phyloP scores from a whole-genome alignment of 1,139 yeast species.

The Arxiozyma slooffiae region DNA sequence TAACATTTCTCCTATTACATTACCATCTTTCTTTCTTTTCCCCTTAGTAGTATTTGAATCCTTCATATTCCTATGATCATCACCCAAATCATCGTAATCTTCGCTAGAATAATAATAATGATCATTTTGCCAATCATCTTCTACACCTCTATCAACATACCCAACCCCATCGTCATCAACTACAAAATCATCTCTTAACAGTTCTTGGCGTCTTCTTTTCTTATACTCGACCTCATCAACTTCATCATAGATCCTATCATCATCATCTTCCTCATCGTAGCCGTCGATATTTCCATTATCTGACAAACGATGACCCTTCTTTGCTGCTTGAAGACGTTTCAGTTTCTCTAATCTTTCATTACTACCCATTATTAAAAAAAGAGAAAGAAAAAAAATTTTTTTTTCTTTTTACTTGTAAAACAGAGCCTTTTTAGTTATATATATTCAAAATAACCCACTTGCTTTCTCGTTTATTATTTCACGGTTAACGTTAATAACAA shows the following conservation, averaged over 20 bases:
- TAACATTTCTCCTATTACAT: slow-evolving; percentile 20
- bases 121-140: slow-evolving; percentile 51
- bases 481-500: too few relatives aligned
- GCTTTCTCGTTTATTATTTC: too few relatives aligned
- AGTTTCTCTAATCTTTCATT: slow-evolving; percentile 21
- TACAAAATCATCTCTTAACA: slow-evolving; percentile 83
- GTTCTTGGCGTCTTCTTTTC: slow-evolving; percentile 65
- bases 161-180: slow-evolving; percentile 82
- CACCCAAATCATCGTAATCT: slow-evolving; percentile 17
- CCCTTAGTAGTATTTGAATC: slow-evolving; percentile 34
- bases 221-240: slow-evolving; percentile 75
- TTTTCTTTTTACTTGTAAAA: too few relatives aligned
- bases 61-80: slow-evolving; percentile 11
- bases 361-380: slow-evolving; percentile 9
- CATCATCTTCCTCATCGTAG: slow-evolving; percentile 28
- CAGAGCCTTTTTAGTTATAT: too few relatives aligned
- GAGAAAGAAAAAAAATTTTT: neutral
- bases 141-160: slow-evolving; percentile 84
- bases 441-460: too few relatives aligned
- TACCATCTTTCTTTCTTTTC: slow-evolving; percentile 8
- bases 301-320: slow-evolving; percentile 5
- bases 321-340: slow-evolving; percentile 20
- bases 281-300: slow-evolving; percentile 11
- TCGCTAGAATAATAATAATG: slow-evolving; percentile 28
- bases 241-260: slow-evolving; percentile 61